These are phyloP conservation scores for Leptodontidium sp. DNA, from an alignment of 2,329 filamentous ascomycete species.

Conservation along the genomic window DNA sequence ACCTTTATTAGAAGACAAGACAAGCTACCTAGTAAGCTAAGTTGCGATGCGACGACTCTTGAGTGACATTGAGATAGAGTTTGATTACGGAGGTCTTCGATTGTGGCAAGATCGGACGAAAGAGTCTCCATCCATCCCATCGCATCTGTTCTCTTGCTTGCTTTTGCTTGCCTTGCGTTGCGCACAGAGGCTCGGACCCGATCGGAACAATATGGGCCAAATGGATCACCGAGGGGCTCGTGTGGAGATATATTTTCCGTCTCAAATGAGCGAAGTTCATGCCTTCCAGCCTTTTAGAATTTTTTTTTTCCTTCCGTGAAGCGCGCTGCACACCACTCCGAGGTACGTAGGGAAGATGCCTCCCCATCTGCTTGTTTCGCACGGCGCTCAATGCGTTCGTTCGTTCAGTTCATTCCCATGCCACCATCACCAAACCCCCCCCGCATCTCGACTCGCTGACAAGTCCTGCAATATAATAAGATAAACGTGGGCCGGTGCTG, in stretches of 20 bases:
- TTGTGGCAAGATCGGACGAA: constrained; percentile 16
- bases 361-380: constrained; percentile 8
- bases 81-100: constrained; percentile 22
- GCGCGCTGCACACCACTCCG: not conserved
- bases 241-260: constrained; percentile 41
- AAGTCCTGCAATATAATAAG: not conserved
- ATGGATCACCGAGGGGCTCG: constrained; percentile 35
- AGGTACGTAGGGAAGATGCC: not conserved
- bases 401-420: not conserved
- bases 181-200: constrained; percentile 34
- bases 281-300: constrained; percentile 28
- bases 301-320: no score
- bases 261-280: constrained; percentile 40
- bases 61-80: constrained; percentile 27
- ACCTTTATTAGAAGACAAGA: no score
- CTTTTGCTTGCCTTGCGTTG: not conserved
- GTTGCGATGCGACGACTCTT: constrained; percentile 1
- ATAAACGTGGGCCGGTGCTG: no score
- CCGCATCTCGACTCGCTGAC: constrained; percentile 16
- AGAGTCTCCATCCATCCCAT: constrained; percentile 23
- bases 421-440: constrained; percentile 4
- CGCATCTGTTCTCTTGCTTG: no score
- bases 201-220: constrained; percentile 30
- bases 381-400: constrained; percentile 17
- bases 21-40: no score